Base-by-base conservation (phyloP, 805 yeast species). In the Wickerhamiella australiensis region DNA sequence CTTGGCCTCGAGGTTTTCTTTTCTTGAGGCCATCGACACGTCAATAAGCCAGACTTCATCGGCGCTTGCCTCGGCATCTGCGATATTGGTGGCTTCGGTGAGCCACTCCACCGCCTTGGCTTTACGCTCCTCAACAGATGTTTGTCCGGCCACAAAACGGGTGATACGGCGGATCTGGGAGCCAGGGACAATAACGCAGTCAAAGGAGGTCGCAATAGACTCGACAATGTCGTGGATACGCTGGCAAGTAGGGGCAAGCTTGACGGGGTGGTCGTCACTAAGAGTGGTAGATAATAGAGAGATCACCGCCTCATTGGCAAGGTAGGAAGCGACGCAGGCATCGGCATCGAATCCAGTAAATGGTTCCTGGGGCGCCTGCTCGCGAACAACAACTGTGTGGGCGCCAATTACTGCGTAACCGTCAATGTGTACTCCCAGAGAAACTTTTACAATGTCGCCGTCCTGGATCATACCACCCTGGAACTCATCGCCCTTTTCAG, bases 91-190 rank as follows among this genome's bases (percentile, higher is more conserved):
- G 46, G 54, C 61, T n/a, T 47, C 56, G 35, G 54, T 26, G 22
- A 15, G 27, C 74, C 73, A 69, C 15, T 55, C 61, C 4, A 88
- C 94, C 62, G 95, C 96, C 67, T 90, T 88, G 68, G 83, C 85
- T 56, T 85, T 95, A 61, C 80, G 76, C 69, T 90, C 98, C 35
- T 88, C 90, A 50, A 87, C 92, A 62, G 86, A 94, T 52, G 88
- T 81, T 71, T 92, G 98, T 49, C 98, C 98, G 36, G 95, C 94
- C 61, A 92, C 76, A 60, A 90, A 92, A 62, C 97, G 78, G 71
- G 95, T 78, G 51, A 88, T 75, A 65, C 96, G 77, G 69, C 98
- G 82, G 40, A 92, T 84, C 64, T 85, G 80, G 20, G 96, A 85
- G 0, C 95, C 95, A 26, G 97, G 97, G 33, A 85, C 86, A 49